phyloP scores from a whole-genome alignment of 169 alveolate genomes.

The Miamiensis avidus region DNA sequence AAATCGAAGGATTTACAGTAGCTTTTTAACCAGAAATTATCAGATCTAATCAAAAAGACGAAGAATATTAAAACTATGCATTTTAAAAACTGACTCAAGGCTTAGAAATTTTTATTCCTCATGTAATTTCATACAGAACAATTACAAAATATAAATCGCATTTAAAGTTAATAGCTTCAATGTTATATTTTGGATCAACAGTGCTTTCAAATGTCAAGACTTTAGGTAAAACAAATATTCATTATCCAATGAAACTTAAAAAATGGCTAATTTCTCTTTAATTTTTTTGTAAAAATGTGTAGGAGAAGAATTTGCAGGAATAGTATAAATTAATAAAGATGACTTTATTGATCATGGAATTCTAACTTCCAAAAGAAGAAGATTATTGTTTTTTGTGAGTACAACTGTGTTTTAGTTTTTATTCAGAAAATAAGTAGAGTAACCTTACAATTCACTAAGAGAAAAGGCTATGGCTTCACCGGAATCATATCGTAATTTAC shows the following conservation, averaged over 20 bases:
- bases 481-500: constrained; percentile 3
- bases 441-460: background rate
- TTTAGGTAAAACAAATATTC: background rate
- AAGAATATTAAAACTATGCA: constrained; percentile 25
- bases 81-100: background rate
- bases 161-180: constrained; percentile 17
- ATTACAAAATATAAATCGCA: constrained; percentile 20
- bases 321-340: constrained; percentile 14
- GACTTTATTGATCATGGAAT: constrained; percentile 18
- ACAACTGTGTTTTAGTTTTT: constrained; percentile 21
- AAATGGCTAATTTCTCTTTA: background rate
- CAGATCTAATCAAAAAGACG: constrained; percentile 47
- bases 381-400: constrained; percentile 18
- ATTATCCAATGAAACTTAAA: background rate
- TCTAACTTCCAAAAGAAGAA: constrained; percentile 14
- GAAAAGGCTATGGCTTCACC: constrained; percentile 3
- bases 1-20: background rate
- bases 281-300: background rate
- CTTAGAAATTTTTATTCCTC: constrained; percentile 23
- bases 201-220: constrained; percentile 32
- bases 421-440: constrained; percentile 2
- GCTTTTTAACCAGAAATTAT: constrained; percentile 40
- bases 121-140: constrained; percentile 16
- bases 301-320: constrained; percentile 54
- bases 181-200: constrained; percentile 21